These are phyloP conservation scores for Puccinia triticina DNA, from an alignment of 1,284 basidiomycete genomes.

Conservation along the genomic window DNA sequence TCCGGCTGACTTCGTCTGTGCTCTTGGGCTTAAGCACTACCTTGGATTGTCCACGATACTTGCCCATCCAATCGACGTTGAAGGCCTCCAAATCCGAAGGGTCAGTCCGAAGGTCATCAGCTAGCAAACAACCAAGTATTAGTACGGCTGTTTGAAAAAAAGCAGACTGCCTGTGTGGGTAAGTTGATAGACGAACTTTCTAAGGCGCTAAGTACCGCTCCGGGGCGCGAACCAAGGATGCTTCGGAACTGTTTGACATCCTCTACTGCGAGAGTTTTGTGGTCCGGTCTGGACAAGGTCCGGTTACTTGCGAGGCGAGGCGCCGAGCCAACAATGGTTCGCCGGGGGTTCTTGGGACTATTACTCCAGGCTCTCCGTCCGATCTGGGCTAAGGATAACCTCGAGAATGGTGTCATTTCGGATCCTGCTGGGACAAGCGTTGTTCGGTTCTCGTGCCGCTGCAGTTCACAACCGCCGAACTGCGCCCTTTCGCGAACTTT, in stretches of 20 bases:
- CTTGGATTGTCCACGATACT: constrained; percentile 45
- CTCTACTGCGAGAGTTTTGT: constrained; percentile 27
- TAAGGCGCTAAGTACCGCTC: constrained; percentile 29
- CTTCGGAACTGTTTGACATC: constrained; percentile 27
- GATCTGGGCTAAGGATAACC: no score
- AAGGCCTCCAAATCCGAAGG: constrained; percentile 44
- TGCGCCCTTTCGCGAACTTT: no score
- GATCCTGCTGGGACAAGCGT: background rate
- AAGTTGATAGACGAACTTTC: constrained; percentile 2
- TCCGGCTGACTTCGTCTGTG: constrained; percentile 32
- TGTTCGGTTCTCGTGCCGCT: background rate
- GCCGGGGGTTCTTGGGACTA: background rate
- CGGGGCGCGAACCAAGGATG: constrained; percentile 28
- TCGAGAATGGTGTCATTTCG: no score
- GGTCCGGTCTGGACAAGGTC: constrained; percentile 13
- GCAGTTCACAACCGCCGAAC: no score
- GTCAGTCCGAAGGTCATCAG: constrained; percentile 25
- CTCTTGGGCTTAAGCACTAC: constrained; percentile 43
- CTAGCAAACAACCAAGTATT: background rate
- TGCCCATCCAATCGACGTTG: constrained; percentile 52
- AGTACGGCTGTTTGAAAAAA: background rate
- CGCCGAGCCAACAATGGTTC: background rate
- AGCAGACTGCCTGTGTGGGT: background rate
- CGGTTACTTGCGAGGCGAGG: background rate
- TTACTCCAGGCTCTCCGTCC: no score